Percentiles rank a stretch among this genome's conserved stretches.
phyloP scores from a whole-genome alignment of 768 basidiomycete genomes.

The Sistotremastrum niveocremeum region DNA sequence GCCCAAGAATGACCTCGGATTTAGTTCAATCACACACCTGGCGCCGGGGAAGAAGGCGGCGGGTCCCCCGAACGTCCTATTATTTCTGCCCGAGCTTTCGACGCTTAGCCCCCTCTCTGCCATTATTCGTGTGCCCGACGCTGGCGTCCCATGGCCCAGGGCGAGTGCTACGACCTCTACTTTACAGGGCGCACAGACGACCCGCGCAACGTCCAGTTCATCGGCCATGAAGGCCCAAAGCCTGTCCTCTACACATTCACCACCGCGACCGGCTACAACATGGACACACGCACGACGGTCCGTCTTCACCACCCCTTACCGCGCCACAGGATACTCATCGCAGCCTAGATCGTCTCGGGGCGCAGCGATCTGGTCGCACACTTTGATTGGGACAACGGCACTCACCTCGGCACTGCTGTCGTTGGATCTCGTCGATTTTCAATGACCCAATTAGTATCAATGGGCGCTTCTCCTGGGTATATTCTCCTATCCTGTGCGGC shows the following conservation, averaged over 20 bases:
- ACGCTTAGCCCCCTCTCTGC: too few species aligned
- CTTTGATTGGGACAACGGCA: constrained; percentile 31
- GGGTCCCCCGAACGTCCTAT: too few species aligned
- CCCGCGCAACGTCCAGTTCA: constrained; percentile 46
- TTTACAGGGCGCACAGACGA: constrained; percentile 54
- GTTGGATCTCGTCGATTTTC: constrained; percentile 40
- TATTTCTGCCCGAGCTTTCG: too few species aligned
- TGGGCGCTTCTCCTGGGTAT: constrained; percentile 39
- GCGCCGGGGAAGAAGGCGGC: too few species aligned
- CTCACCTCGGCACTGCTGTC: constrained; percentile 29
- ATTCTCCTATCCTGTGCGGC: constrained; percentile 4
- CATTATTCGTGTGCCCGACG: too few species aligned
- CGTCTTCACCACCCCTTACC: constrained; percentile 11
- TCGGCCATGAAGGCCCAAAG: constrained; percentile 51
- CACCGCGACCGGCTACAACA: constrained; percentile 31
- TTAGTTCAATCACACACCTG: too few species aligned
- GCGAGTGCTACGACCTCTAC: constrained; percentile 37
- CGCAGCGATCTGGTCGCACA: constrained; percentile 38
- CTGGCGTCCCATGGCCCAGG: constrained; percentile 25
- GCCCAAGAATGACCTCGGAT: too few species aligned
- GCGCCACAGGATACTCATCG: constrained; percentile 22
- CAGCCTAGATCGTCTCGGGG: constrained; percentile 26
- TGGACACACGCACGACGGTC: constrained; percentile 38
- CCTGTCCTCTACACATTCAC: constrained; percentile 56
- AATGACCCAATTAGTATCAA: constrained; percentile 49